Base-by-base conservation (phyloP, 495 filamentous ascomycete species). In the Annulohypoxylon bovei region DNA sequence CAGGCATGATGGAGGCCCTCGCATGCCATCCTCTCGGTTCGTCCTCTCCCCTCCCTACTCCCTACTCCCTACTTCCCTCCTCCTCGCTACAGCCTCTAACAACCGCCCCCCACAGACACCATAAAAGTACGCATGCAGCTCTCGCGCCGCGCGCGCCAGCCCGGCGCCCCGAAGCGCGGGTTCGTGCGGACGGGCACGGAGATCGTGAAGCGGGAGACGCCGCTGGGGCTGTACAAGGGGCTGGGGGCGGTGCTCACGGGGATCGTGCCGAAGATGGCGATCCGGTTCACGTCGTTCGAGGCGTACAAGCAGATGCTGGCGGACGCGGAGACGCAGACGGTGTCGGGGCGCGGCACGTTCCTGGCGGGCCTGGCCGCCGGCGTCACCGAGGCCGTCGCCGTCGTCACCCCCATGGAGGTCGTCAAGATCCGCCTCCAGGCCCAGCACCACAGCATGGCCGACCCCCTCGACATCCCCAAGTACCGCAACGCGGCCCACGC, bases 91-190 rank as follows among this genome's bases (percentile, higher is more conserved):
- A 62, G 20, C 49, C 12, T 32, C 61, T 62, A 54, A 67, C 61
- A 59, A n/a, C 49, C 18, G 28, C 6, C 40, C 32, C 14, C 32
- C 6, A 20, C 75, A 90, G 94, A 97, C 77, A 97, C 93, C 25
- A 95, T 98, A 84, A 97, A 99, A 88, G 96, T 99, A 57, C 96
- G 96, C 68, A 99, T 99, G 96, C 96, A 99, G 83, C 90, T 99
- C 30, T 98, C 95, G 30, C 86, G 91, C 50, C 88, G 96, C 74
- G 92, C 92, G 52, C 87, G 90, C 54, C 87, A 88, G 12, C 94
- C 93, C 42, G 95, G 95, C 60, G 89, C 92, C 80, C 80, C 94
- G 75, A 88, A 90, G 68, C 92, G 93, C 68, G 94, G 95, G 37
- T 99, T 99, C 85, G 80, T 97, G 52, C 81, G 81, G 8, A 98